Conservation (phyloP, 1,284 basidiomycete species). For the Trametes hirsuta region DNA sequence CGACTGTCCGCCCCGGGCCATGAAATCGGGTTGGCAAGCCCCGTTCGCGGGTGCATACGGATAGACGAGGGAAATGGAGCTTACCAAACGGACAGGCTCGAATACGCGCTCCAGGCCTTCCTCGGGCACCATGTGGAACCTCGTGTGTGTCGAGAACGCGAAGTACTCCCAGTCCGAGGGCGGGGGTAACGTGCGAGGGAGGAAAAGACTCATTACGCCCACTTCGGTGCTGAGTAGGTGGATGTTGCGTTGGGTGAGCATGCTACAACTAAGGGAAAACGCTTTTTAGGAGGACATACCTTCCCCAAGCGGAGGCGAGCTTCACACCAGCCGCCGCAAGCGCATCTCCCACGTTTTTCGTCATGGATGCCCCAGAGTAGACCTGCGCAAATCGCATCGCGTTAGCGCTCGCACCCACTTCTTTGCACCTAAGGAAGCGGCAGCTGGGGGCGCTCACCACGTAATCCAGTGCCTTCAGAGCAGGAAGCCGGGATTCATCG, state of each 20-base stretch:
- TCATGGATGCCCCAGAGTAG: constrained; percentile 22
- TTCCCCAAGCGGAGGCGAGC: constrained; percentile 19
- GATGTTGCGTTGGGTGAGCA: no score
- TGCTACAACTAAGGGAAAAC: no score
- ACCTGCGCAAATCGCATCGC: constrained; percentile 2
- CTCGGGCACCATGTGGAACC: constrained; percentile 4
- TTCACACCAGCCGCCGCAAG: constrained; percentile 15
- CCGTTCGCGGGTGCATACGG: not conserved
- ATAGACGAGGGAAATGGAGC: not conserved
- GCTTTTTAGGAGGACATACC: constrained; percentile 1
- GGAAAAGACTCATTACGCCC: constrained; percentile 1
- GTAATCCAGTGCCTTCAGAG: constrained; percentile 12
- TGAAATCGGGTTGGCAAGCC: not conserved
- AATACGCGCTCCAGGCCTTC: not conserved
- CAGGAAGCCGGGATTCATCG: constrained; percentile 5
- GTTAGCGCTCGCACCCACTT: not conserved
- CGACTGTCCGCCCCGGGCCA: not conserved
- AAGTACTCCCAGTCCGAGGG: constrained; percentile 16
- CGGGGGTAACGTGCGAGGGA: not conserved
- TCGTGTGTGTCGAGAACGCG: constrained; percentile 4
- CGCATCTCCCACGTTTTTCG: constrained; percentile 22
- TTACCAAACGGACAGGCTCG: constrained; percentile 10
- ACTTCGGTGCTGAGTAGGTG: constrained; percentile 5
- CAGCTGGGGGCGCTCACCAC: constrained; percentile 3
- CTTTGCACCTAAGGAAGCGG: not conserved